phyloP scores from a whole-genome alignment of 1,139 yeast species.

The Scheffersomyces lignicola region DNA sequence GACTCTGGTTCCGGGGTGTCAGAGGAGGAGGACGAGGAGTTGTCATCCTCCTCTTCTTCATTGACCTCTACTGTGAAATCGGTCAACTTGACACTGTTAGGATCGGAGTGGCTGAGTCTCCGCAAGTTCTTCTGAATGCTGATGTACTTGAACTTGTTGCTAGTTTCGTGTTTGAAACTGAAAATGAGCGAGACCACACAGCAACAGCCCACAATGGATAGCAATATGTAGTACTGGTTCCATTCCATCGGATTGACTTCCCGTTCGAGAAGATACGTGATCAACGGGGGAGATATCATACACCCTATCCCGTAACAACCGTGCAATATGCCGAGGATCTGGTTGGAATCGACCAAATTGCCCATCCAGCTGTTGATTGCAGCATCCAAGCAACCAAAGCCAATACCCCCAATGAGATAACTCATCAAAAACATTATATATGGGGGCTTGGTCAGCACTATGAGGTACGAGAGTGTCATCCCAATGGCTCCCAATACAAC shows the following conservation, averaged over 20 bases:
- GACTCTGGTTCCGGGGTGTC: slow-evolving; percentile 8
- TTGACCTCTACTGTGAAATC: slow-evolving; percentile 12
- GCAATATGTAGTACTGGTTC: slow-evolving; percentile 47
- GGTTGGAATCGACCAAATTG: slow-evolving; percentile 55
- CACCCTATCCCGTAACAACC: slow-evolving; percentile 72
- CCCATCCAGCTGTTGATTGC: slow-evolving; percentile 62
- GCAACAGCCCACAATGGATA: slow-evolving; percentile 26
- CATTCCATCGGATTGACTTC: slow-evolving; percentile 42
- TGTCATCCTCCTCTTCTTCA: slow-evolving; percentile 17
- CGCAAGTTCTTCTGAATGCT: slow-evolving; percentile 9
- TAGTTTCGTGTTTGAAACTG: slow-evolving; percentile 54
- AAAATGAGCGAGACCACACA: slow-evolving; percentile 19
- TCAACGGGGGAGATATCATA: slow-evolving; percentile 60
- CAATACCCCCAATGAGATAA: slow-evolving; percentile 52
- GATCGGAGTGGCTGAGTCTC: background rate
- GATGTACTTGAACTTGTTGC: slow-evolving; percentile 49
- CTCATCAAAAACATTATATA: slow-evolving; percentile 33
- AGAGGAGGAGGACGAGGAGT: slow-evolving; percentile 9
- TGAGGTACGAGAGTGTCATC: slow-evolving; percentile 32
- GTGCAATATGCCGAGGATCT: slow-evolving; percentile 64
- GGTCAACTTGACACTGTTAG: slow-evolving; percentile 10
- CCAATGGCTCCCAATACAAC: slow-evolving; percentile 28
- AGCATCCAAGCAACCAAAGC: slow-evolving; percentile 63
- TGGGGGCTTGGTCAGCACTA: slow-evolving; percentile 35
- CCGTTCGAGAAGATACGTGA: slow-evolving; percentile 43